Evolutionary conservation across 768 basidiomycete species (phyloP), one percentile per base, ranked within the genome.

Genomic region (Solioccasus polychromus): DNA sequence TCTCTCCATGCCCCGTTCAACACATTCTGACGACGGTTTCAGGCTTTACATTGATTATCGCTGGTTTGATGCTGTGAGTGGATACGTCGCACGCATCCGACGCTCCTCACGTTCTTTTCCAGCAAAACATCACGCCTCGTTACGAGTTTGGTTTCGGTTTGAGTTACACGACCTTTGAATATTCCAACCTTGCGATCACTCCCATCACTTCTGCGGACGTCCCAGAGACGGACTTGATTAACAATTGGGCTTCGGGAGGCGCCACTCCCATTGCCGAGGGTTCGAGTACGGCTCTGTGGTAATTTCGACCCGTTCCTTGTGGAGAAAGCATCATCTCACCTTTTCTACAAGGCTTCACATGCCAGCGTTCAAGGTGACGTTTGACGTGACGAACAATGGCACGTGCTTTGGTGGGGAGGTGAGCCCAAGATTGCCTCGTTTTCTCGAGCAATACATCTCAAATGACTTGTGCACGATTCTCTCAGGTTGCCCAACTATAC

Each of bases 101-200:
- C 9, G 2, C 22, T 26, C 8, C 41, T 51, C 3, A 51, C 18
- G 26, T 37, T 24, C 14, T 37, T 43, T 24, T 0, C 20, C 26
- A 85, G 78, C 69, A 78, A 64, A 77, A 83, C 50, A 88, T 91
- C 51, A 74, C 73, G 1, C 90, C 90, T 4, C 85, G 87, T 29
- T 92, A 81, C 58, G 88, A 90, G 59, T 97, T 97, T 62, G 93
- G 93, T 5, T 94, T 83, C 60, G 93, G 93, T 0, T 63, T 94
- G 58, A 87, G 83, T 45, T 97, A 96, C 70, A 86, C 93, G 30
- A 76, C 68, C 2, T 97, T 94, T 63, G 65, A 76, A 25, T 94
- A 91, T 62, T 79, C 73, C 34, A 68, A 75, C 25, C 68, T 93
- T 10, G 52, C 70, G 3, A 66, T 88, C 26, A 60, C 59, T 14